Evolutionary conservation across 345 rosid species (phyloP).

Genomic region (Eucalyptus regnans): DNA sequence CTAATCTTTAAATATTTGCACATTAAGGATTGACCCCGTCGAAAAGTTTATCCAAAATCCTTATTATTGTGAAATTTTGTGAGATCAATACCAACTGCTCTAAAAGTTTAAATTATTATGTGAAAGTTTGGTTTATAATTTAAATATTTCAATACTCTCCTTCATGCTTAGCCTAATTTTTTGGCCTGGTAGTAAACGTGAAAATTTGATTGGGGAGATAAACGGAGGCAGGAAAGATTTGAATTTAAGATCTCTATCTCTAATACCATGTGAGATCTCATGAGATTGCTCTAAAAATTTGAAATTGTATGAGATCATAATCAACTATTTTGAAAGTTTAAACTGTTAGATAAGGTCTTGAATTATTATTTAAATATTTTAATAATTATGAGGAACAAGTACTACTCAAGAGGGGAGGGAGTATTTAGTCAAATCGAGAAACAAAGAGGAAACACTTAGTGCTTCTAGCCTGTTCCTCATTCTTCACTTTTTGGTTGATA

Average conservation of each 20-base stretch:
- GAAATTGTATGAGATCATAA: too few species aligned
- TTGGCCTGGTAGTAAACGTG: too few species aligned
- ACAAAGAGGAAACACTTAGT: background rate
- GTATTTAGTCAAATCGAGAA: background rate
- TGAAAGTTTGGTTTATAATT: too few species aligned
- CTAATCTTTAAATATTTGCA: background rate
- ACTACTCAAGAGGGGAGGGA: background rate
- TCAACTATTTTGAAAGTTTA: fast-evolving
- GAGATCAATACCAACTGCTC: fast-evolving
- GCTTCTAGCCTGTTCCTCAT: background rate
- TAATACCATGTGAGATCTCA: too few species aligned
- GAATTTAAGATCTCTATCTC: fast-evolving
- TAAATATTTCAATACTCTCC: too few species aligned
- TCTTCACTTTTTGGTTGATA: background rate
- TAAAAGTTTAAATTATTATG: too few species aligned
- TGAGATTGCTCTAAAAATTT: fast-evolving
- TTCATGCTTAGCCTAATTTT: too few species aligned
- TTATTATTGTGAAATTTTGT: too few species aligned
- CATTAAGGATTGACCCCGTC: background rate
- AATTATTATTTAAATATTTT: too few species aligned
- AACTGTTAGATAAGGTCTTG: fast-evolving
- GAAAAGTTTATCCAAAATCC: background rate
- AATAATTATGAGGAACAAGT: background rate
- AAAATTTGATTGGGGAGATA: too few species aligned
- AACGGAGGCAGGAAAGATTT: fast-evolving